phyloP scores from a whole-genome alignment of 345 rosid genomes.

The Lagerstroemia speciosa region DNA sequence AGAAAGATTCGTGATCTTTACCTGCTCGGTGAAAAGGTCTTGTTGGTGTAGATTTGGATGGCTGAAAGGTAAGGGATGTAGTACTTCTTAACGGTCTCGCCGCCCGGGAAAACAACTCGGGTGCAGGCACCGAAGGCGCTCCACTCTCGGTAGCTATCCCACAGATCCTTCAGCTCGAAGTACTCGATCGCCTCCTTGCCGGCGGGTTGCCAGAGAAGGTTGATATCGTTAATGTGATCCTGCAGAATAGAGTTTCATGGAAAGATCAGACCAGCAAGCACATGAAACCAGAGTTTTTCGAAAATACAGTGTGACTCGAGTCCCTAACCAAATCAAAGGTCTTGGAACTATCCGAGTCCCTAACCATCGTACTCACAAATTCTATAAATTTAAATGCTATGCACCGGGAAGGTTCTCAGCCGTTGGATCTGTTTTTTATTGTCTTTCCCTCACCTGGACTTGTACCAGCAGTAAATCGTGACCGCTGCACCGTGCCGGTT shows the following conservation, averaged over 20 bases:
- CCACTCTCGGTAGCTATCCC: constrained; percentile 62
- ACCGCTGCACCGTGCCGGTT: too few species aligned
- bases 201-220: constrained; percentile 42
- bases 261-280: neutral
- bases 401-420: too few species aligned
- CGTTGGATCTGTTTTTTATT: too few species aligned
- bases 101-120: constrained; percentile 20
- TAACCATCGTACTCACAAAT: too few species aligned
- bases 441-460: too few species aligned
- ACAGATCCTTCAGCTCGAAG: constrained; percentile 57
- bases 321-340: neutral
- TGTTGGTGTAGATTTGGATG: constrained; percentile 50
- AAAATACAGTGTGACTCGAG: too few species aligned
- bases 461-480: too few species aligned
- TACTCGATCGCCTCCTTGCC: constrained; percentile 38
- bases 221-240: constrained; percentile 38
- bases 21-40: constrained; percentile 37
- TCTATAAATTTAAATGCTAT: too few species aligned
- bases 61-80: constrained; percentile 69
- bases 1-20: constrained; percentile 2
- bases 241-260: constrained; percentile 11
- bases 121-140: constrained; percentile 66
- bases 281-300: too few species aligned
- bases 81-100: constrained; percentile 42
- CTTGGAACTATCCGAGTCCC: too few species aligned